Percentiles rank a stretch among this genome's conserved stretches.
phyloP scores from a whole-genome alignment of 441 rosid genomes.

The Mallotus japonicus region DNA sequence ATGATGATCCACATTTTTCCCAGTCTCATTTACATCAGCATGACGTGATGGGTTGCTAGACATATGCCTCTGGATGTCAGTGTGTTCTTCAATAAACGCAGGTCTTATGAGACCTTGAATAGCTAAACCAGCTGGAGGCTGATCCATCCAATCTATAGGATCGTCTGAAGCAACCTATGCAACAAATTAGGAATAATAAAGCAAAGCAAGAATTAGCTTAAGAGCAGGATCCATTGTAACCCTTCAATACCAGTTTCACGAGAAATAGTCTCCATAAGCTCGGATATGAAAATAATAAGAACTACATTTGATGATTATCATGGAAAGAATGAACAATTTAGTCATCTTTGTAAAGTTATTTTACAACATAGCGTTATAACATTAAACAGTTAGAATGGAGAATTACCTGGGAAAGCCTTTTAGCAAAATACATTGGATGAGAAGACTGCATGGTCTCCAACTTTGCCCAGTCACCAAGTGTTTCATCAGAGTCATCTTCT shows the following conservation, averaged over 20 bases:
- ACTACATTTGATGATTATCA: background rate
- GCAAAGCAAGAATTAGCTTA: slow-evolving; percentile 10
- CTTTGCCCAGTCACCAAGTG: slow-evolving; percentile 86
- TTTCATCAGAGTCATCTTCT: slow-evolving; percentile 57
- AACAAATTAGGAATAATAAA: slow-evolving; percentile 20
- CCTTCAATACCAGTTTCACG: background rate
- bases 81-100: slow-evolving; percentile 66
- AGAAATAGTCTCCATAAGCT: slow-evolving; percentile 1
- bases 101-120: slow-evolving; percentile 85
- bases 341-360: slow-evolving; percentile 6
- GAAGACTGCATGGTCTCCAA: slow-evolving; percentile 86
- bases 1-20: slow-evolving; percentile 33
- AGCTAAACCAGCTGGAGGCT: slow-evolving; percentile 81
- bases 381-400: slow-evolving; percentile 11
- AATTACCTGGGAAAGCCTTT: slow-evolving; percentile 70
- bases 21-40: slow-evolving; percentile 34
- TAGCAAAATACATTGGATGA: slow-evolving; percentile 94
- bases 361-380: slow-evolving; percentile 2
- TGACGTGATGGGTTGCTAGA: slow-evolving; percentile 35
- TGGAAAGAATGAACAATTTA: background rate
- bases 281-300: slow-evolving; percentile 3
- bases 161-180: slow-evolving; percentile 77
- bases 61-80: slow-evolving; percentile 60
- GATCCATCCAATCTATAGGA: slow-evolving; percentile 86
- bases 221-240: background rate